Evolutionary conservation across 768 basidiomycete genomes (phyloP), one percentile per base, ranked within the genome.

Genomic region (Russula virescens): DNA sequence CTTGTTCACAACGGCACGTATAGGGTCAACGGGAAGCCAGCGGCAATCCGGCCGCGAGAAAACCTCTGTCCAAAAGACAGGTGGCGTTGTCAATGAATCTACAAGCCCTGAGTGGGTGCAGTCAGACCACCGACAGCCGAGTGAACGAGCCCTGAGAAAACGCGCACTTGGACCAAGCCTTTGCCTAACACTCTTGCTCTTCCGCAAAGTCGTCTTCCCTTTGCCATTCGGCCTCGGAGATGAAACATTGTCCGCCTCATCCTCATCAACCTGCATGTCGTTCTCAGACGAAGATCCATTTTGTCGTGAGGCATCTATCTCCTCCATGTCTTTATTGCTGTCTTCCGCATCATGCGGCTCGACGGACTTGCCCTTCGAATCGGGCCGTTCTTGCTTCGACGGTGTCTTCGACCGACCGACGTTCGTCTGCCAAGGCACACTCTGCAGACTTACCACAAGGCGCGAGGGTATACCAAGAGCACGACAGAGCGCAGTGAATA

Each of bases 41-140:
- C 87, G 84, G 16, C 81, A 84, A 75, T 97, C 94, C 8, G 94
- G 85, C 23, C 91, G 86, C 9, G 93, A 95, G 75, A 94, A 99
- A 0, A 97, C 91, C 74, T 99, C 97, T 0, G 90, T 91, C 97
- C 97, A 99, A 73, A 94, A 92, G 4, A 94, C 87, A 1, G 96
- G 95, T 3, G 93, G 87, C 11, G 85, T 85, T 56, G 66, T 79
- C 42, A 75, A 76, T 55, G 87, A 87, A 73, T 89, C 82, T 52
- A 79, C 75, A 7, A 75, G 70, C 49, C n/a, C 68, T 68, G 23
- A 16, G n/a, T 46, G 23, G 10, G 18, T 4, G 19, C n/a, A 9
- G 9, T 47, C 10, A 31, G 21, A 16, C 21, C 34, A 35, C 34
- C 5, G 46, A 35, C 31, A 42, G 18, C 13, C 50, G 49, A 19